Conservation (phyloP, 2,329 filamentous ascomycete species). For the Tolypocladium pustulatum region DNA sequence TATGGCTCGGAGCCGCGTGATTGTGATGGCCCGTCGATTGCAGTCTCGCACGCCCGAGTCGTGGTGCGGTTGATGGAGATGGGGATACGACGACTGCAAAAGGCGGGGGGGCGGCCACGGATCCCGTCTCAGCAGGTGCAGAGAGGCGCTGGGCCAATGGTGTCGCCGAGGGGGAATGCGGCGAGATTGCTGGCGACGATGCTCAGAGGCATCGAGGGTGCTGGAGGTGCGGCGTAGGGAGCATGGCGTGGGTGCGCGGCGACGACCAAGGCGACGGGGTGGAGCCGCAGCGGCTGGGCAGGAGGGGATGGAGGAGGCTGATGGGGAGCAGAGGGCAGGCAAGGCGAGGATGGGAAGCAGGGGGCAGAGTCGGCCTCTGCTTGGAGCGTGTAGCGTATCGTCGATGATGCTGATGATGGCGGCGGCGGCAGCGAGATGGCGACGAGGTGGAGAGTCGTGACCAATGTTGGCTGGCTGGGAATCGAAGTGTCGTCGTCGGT, state of each 20-base stretch:
- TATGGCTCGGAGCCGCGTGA: neutral
- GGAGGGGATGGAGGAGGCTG: neutral
- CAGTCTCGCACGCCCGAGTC: neutral
- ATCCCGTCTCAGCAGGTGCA: neutral
- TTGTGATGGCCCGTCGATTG: neutral
- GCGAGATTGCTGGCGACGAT: neutral
- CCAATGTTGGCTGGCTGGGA: neutral
- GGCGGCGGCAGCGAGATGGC: neutral
- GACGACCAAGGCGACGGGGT: neutral
- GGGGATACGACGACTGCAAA: neutral
- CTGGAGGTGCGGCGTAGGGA: neutral
- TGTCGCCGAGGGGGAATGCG: neutral
- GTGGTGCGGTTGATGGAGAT: neutral
- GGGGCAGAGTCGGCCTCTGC: neutral
- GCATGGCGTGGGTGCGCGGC: neutral
- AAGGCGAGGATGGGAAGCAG: neutral
- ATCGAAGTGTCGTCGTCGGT: slow-evolving; percentile 1
- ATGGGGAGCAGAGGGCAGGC: neutral
- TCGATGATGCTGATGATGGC: neutral
- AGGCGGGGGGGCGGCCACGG: neutral
- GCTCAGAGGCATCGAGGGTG: slow-evolving; percentile 1
- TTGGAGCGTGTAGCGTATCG: neutral
- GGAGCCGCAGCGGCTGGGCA: neutral
- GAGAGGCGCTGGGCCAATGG: neutral
- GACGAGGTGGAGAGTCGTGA: neutral